Conservation (phyloP, 2,329 filamentous ascomycete species). For the Ophiostoma perfectum region DNA sequence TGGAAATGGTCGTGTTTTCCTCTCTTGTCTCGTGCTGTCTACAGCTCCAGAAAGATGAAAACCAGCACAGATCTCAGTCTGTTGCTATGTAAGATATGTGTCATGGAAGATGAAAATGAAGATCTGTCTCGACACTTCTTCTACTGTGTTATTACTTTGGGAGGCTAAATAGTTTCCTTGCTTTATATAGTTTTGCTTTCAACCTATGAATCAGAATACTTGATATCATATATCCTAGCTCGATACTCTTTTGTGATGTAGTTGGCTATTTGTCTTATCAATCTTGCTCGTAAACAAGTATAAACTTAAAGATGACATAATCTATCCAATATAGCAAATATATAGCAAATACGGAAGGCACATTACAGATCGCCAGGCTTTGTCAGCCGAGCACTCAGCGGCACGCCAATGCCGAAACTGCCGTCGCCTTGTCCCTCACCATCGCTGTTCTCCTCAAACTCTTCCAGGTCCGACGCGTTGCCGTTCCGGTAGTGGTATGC, state of each 20-base stretch:
- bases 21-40: neutral
- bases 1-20: neutral
- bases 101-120: constrained; percentile 7
- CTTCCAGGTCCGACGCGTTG: constrained; percentile 52
- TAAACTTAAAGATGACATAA: neutral
- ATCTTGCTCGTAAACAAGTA: no score
- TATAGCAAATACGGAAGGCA: neutral
- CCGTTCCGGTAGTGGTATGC: constrained; percentile 50
- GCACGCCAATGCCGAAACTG: constrained; percentile 24
- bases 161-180: neutral
- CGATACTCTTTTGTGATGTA: neutral
- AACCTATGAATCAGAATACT: neutral
- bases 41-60: no score
- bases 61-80: no score
- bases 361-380: constrained; percentile 9
- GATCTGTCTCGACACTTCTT: constrained; percentile 1
- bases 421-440: constrained; percentile 32
- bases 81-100: constrained; percentile 4
- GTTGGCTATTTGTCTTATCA: no score
- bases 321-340: neutral
- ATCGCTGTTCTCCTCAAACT: constrained; percentile 43
- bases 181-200: neutral
- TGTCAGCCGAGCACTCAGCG: constrained; percentile 16
- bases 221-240: neutral
- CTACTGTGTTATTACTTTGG: neutral